phyloP scores from a whole-genome alignment of 192 early-diverging fungal genomes.

The Coemansia sp. region DNA sequence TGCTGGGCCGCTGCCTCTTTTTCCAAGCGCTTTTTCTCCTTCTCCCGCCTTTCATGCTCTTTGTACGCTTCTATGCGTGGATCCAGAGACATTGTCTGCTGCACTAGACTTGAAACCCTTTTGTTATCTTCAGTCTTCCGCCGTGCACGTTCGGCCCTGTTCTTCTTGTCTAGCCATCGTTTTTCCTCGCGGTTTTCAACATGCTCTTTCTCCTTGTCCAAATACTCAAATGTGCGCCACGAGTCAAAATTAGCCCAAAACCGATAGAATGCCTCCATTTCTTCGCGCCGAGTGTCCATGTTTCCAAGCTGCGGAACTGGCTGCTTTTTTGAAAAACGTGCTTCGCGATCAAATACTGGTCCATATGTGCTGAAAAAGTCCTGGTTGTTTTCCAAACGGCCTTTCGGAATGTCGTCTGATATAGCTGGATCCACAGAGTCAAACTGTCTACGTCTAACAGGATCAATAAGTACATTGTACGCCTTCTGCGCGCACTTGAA shows the following conservation, averaged over 20 bases:
- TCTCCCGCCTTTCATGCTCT: slow-evolving; percentile 64
- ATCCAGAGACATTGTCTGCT: slow-evolving; percentile 67
- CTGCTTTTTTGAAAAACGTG: slow-evolving; percentile 63
- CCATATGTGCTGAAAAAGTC: slow-evolving; percentile 49
- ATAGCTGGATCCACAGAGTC: slow-evolving; percentile 78
- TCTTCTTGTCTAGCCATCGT: slow-evolving; percentile 73
- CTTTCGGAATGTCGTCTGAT: slow-evolving; percentile 57
- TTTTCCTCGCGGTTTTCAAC: slow-evolving; percentile 78
- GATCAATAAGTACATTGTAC: slow-evolving; percentile 72
- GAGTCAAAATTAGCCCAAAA: slow-evolving; percentile 76
- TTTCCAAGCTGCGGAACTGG: slow-evolving; percentile 64
- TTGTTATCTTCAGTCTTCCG: slow-evolving; percentile 82
- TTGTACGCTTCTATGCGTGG: slow-evolving; percentile 75
- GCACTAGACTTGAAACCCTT: slow-evolving; percentile 65
- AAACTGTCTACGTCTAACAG: slow-evolving; percentile 67
- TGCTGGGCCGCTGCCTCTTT: slow-evolving; percentile 33
- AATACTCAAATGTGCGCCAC: slow-evolving; percentile 78
- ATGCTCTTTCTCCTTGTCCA: slow-evolving; percentile 76
- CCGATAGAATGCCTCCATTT: slow-evolving; percentile 73
- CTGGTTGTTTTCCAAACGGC: slow-evolving; percentile 12
- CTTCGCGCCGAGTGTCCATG: slow-evolving; percentile 59
- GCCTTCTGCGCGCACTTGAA: slow-evolving; percentile 83
- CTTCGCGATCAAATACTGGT: slow-evolving; percentile 70
- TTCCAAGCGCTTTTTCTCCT: slow-evolving; percentile 30
- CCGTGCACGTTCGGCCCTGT: slow-evolving; percentile 68